A percentile compares a stretch with the other conserved stretches of the same genome.
Evolutionary conservation across 768 basidiomycete species (phyloP).

Genomic region (Suillus variegatus): DNA sequence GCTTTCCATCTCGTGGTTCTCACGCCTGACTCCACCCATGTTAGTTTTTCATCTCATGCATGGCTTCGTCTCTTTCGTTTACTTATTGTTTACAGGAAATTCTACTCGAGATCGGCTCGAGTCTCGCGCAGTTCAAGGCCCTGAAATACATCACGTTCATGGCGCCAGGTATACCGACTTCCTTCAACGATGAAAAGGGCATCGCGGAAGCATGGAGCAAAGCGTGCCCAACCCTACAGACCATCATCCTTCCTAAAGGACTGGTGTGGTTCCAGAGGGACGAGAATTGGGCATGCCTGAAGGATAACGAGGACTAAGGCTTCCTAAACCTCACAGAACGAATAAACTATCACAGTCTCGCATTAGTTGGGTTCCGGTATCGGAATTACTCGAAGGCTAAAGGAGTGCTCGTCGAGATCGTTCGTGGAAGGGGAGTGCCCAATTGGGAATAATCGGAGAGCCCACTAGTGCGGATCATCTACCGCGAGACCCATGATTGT

Average conservation of each 20-base stretch:
- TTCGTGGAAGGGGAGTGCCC: not conserved
- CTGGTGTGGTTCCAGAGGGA: constrained; percentile 54
- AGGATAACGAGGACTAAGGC: constrained; percentile 13
- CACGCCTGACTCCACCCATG: constrained; percentile 48
- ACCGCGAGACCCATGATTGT: not conserved
- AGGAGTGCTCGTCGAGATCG: not conserved
- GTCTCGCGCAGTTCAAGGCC: constrained; percentile 44
- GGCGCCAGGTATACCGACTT: constrained; percentile 35
- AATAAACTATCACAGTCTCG: not conserved
- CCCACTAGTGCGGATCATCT: not conserved
- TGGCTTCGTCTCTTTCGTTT: too few relatives aligned
- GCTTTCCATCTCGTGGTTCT: constrained; percentile 63
- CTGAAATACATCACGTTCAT: constrained; percentile 61
- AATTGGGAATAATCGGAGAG: not conserved
- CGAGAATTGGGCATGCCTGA: constrained; percentile 25
- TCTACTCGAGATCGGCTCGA: constrained; percentile 41
- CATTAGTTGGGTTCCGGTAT: not conserved
- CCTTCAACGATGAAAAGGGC: constrained; percentile 43
- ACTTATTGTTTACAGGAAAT: constrained; percentile 34
- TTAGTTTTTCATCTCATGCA: constrained; percentile 27
- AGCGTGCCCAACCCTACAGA: constrained; percentile 60
- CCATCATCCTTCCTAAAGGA: constrained; percentile 65
- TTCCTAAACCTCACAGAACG: not conserved
- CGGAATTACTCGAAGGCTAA: too few relatives aligned
- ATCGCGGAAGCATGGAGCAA: constrained; percentile 58